Base-by-base conservation (phyloP, 2,329 filamentous ascomycete genomes). In the Scytalidium sp. region DNA sequence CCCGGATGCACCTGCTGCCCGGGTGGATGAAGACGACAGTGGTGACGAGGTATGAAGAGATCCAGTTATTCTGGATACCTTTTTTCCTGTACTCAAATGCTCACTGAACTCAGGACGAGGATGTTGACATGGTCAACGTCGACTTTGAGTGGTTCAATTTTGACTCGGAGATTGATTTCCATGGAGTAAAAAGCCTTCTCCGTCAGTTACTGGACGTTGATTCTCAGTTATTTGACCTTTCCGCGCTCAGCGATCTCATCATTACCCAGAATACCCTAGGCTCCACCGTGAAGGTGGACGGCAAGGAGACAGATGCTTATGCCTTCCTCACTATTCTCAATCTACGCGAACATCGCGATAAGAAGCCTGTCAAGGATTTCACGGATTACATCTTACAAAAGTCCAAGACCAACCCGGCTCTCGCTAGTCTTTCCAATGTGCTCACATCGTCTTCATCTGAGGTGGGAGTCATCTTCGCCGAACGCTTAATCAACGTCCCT, bases 111-210 rank as follows among this genome's bases (percentile, higher is more conserved):
- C 19, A 7, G 5, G 29, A 5, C 48, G n/a, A 96, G 89, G 90
- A 96, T 63, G 87, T 91, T 64, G 88, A 96, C 66, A 87, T 93
- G 68, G 84, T 99, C 57, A 87, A 97, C 65, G 91, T 97, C 50
- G 93, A 97, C 58, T 99, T 99, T 64, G 94, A 99, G 74, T 97
- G 91, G 88, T 99, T 97, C 75, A 95, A 97, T 71, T 96, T 93
- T 55, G 87, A 94, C 61, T 79, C 88, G 2, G 83, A 88, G 7
- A 80, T 96, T 61, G 94, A 99, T 70, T 97, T 97, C 70, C 93
- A 97, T 71, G 94, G 94, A 51, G 81, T 95, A 60, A 97, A 97
- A 70, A 87, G 84, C 9, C 83, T 99, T 7, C 72, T 97, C 52
- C 88, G 93, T 52, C 94, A 99, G 70, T 83, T 99, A 40, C 85